A percentile compares a stretch with the other conserved stretches of the same genome.
Evolutionary conservation across 768 basidiomycete genomes (phyloP).

Genomic region (Tephrocybe sp.): DNA sequence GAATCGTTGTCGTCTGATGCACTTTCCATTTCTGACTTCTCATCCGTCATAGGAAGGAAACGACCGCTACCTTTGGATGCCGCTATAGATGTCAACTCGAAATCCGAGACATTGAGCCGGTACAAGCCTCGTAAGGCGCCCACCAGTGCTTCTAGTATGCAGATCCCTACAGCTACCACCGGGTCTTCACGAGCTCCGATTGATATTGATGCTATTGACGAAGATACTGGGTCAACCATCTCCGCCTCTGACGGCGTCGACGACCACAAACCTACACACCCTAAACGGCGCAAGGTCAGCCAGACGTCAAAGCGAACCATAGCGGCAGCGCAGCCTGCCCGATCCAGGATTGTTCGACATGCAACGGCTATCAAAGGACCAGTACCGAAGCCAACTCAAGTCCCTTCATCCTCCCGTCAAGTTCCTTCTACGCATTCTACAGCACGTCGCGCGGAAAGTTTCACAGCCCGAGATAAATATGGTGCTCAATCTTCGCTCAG

Average conservation of each 20-base stretch:
- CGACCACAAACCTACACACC: conserved; percentile 21
- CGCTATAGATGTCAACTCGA: conserved; percentile 12
- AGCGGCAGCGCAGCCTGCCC: conserved; percentile 13
- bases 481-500: conserved; percentile 5
- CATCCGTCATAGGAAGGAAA: conserved; percentile 40
- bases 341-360: conserved; percentile 16
- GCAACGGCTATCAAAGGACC: conserved; percentile 4
- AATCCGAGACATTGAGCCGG: conserved; percentile 14
- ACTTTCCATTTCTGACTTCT: conserved; percentile 30
- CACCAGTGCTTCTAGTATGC: not conserved
- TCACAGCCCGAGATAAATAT: not conserved
- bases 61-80: conserved; percentile 29
- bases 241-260: conserved; percentile 16
- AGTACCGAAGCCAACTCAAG: conserved; percentile 11
- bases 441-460: not conserved
- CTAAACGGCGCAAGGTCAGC: conserved; percentile 32
- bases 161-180: not conserved
- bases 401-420: conserved; percentile 10
- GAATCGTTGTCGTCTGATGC: conserved; percentile 34
- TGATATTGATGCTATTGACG: conserved; percentile 1
- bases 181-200: not conserved
- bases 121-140: not conserved
- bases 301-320: conserved; percentile 14
- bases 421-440: conserved; percentile 6
- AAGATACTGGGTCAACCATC: conserved; percentile 12